Percentiles rank a stretch among this genome's conserved stretches.
phyloP scores from a whole-genome alignment of 2,329 filamentous ascomycete genomes.

The Verticillium dahliae region DNA sequence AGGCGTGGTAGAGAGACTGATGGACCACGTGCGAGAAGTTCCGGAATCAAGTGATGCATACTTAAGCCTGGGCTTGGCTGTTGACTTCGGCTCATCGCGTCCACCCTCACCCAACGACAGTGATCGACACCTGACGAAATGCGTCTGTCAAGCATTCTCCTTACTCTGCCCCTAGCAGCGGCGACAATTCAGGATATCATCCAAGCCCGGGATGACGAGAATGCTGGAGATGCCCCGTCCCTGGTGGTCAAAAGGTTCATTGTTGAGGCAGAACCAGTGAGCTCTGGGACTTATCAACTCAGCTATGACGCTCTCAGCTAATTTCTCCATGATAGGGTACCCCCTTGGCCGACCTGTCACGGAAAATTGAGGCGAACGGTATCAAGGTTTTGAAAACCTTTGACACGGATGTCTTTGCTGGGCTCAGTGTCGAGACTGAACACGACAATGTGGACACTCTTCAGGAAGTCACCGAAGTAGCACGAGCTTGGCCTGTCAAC shows the following conservation, averaged over 20 bases:
- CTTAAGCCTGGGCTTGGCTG: too few relatives aligned
- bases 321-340: background rate
- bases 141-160: background rate
- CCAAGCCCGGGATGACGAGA: background rate
- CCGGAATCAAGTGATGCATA: background rate
- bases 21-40: background rate
- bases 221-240: background rate
- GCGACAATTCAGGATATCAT: background rate
- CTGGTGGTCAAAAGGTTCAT: slow-evolving; percentile 11
- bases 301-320: background rate
- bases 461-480: slow-evolving; percentile 7
- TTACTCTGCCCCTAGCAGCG: background rate
- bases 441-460: slow-evolving; percentile 25
- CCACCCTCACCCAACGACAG: too few relatives aligned
- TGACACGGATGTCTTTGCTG: slow-evolving; percentile 23
- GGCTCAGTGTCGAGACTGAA: slow-evolving; percentile 23
- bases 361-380: slow-evolving; percentile 9
- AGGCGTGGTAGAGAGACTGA: background rate
- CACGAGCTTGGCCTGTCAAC: slow-evolving; percentile 16
- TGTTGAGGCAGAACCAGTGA: slow-evolving; percentile 13
- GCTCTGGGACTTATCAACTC: accelerated
- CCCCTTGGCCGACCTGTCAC: slow-evolving; percentile 6
- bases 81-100: too few relatives aligned
- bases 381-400: slow-evolving; percentile 12
- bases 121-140: background rate